Evolutionary conservation across 495 filamentous ascomycete genomes (phyloP), one percentile per base, ranked within the genome.

Genomic region (Daldinia grandis): DNA sequence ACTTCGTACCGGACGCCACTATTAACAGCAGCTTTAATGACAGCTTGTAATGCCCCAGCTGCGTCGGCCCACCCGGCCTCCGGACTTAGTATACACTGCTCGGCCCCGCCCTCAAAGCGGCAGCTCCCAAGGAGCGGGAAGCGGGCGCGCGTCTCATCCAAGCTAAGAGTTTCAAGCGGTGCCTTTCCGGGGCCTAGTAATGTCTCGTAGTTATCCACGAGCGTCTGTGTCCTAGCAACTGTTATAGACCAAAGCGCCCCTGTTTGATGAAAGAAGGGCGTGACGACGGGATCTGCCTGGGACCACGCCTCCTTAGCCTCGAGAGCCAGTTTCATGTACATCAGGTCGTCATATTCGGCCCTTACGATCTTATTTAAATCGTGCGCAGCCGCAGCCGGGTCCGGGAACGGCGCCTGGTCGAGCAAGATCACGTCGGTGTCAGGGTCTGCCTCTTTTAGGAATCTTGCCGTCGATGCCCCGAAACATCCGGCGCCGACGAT

Each of bases 331-430:
- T 72, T 64, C 65, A 81, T 81, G 76, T 88, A 88, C 65, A 84
- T 82, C n/a, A 75, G 76, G 73, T 86, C 85, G 42, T 85, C 84
- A 62, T 88, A 87, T 62, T 87, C 84, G 9, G 82, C 82, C 19
- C 86, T 81, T 37, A 87, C 78, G 60, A 88, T 87, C 76, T 88
- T 88, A 70, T 85, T 88, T 21, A 84, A 63, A 66, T 88, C 84
- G 71, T 83, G 79, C 47, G 78, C 83, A 3, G 86, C 85, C 0
- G 82, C 84, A 37, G 67, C 79, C 1, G 76, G 71, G 5, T 79
- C 74, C 27, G 83, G 83, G 50, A 83, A 78, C 12, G 77, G 71
- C 8, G 73, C 72, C 35, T 75, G 81, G 35, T 78, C 72, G 21
- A 83, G 79, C 28, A 83, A 78, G n/a, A 85, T 69, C 7, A 76